Evolutionary conservation across 495 filamentous ascomycete species (phyloP), one percentile per base, ranked within the genome.

Genomic region (Lophiotrema nucula): DNA sequence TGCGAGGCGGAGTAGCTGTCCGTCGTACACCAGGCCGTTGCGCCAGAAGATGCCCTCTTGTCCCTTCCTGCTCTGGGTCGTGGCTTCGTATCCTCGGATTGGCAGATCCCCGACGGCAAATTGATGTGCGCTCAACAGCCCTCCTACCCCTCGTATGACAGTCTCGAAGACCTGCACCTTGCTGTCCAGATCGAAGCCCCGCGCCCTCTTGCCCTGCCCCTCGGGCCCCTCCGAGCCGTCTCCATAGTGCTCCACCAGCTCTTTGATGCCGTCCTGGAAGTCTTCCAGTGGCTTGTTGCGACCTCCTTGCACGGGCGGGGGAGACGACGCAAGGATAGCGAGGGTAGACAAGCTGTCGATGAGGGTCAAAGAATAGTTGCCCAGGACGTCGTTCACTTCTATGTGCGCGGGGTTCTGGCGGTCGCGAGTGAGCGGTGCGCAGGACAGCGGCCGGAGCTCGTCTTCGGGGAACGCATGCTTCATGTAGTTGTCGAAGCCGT

Each of bases 131-230:
- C 90, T 95, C 42, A 98, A 75, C 26, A 98, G 73, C 19, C 93
- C 93, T 16, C 95, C 93, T 47, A 98, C 80, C 24, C 92, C 92
- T 60, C 93, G 80, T 69, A 98, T 98, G 10, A 96, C 91, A 1
- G 91, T 96, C 72, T 98, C 93, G 68, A 98, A 98, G 28, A 98
- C 89, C 73, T 98, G 90, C 8, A 98, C 93, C 72, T 97, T 97
- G 71, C 90, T 95, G 72, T 98, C 92, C 37, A 97, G 77, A 73
- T 98, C 91, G 60, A 97, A 98, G 2, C 90, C 93, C 28, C 87
- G 80, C n/a, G 80, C 83, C 57, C 88, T 78, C 60, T 81, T 77
- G 8, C 92, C 92, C 65, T 81, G 77, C 33, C 88, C 89, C 21
- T 77, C 78, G 41, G 83, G 81, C 8, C 89, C 85, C 22, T 80